A percentile compares a stretch with the other conserved stretches of the same genome.
Conservation (phyloP, 2,329 filamentous ascomycete species). For the Gnomoniopsis smithogilvyi region DNA sequence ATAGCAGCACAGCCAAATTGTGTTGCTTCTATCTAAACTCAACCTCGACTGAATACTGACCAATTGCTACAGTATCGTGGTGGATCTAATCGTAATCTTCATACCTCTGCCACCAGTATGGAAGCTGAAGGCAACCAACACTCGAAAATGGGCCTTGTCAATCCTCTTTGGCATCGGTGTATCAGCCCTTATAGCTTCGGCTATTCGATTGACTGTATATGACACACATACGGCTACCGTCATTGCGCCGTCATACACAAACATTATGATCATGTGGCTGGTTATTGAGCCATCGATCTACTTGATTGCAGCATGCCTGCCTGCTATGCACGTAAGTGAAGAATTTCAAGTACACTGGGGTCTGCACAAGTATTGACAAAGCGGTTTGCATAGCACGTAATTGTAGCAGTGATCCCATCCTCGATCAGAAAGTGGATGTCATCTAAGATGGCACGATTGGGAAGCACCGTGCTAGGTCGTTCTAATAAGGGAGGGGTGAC, state of each 20-base stretch:
- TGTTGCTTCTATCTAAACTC: not conserved
- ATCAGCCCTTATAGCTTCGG: slow-evolving; percentile 8
- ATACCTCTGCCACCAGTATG: slow-evolving; percentile 14
- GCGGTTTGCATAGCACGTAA: not conserved
- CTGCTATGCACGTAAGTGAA: slow-evolving; percentile 16
- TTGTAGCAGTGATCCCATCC: not conserved
- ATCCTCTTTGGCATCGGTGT: slow-evolving; percentile 15
- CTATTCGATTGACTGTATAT: slow-evolving; percentile 8
- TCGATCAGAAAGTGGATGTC: slow-evolving; percentile 6
- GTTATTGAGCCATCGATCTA: slow-evolving; percentile 14
- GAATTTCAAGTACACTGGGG: too few species aligned
- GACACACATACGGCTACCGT: slow-evolving; percentile 5
- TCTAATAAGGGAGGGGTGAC: slow-evolving; percentile 6
- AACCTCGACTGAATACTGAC: not conserved
- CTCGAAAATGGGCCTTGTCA: slow-evolving; percentile 11
- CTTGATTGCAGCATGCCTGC: slow-evolving; percentile 12
- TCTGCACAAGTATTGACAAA: not conserved
- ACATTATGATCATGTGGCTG: slow-evolving; percentile 13
- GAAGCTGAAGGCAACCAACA: slow-evolving; percentile 8
- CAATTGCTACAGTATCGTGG: not conserved
- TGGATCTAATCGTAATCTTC: slow-evolving; percentile 4
- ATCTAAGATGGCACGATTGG: slow-evolving; percentile 1
- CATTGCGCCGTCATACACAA: slow-evolving; percentile 11
- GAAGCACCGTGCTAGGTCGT: not conserved
- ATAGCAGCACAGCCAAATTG: not conserved